Conservation (phyloP, 148 eudicot species). For the Heliamphora exappendiculata region DNA sequence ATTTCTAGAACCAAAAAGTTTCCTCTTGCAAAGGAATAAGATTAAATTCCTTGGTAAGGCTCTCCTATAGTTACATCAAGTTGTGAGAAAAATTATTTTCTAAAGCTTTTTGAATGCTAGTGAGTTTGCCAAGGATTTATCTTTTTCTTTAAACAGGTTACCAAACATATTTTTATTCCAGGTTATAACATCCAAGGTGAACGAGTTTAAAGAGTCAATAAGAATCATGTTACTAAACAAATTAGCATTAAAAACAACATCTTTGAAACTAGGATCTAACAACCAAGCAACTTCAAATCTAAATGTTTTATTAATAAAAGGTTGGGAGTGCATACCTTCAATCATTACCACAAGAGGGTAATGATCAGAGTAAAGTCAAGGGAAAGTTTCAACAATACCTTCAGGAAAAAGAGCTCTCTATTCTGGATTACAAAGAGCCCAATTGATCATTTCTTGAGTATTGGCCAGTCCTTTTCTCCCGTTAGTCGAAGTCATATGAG, state of each 20-base stretch:
- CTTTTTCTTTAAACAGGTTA: background rate
- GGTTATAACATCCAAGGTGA: fast-evolving
- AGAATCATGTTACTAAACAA: background rate
- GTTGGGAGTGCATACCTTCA: background rate
- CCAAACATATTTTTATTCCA: background rate
- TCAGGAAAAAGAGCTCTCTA: background rate
- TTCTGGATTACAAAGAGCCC: background rate
- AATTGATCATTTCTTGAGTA: background rate
- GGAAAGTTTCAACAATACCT: background rate
- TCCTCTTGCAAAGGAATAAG: background rate
- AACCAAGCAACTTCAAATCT: background rate
- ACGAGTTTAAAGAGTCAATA: background rate
- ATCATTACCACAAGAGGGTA: background rate
- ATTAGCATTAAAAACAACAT: background rate
- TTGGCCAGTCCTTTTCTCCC: background rate
- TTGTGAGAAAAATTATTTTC: background rate
- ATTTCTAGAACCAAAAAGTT: background rate
- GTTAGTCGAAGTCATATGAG: background rate
- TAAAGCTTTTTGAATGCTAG: background rate
- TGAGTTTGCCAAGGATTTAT: background rate
- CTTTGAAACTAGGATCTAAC: background rate
- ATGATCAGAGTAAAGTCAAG: background rate
- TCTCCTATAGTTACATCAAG: background rate
- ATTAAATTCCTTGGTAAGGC: background rate
- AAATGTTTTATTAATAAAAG: background rate